Evolutionary conservation across 495 filamentous ascomycete genomes (phyloP), one percentile per base, ranked within the genome.

Genomic region (Penicillium pancosmium): DNA sequence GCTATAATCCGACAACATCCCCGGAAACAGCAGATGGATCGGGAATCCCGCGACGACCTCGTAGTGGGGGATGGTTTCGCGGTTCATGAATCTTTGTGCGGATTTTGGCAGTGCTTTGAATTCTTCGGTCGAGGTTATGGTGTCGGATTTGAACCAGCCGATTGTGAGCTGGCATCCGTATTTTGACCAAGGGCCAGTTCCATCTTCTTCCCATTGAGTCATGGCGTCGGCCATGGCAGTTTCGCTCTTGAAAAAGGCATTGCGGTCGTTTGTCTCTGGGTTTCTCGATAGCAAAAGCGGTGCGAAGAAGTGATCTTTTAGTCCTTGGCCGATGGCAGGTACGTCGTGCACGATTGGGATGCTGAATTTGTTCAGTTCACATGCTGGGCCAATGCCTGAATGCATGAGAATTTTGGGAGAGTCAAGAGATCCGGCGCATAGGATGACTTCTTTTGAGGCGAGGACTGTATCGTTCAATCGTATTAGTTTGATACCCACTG

Each of bases 371-470:
- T 70, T 36, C 0, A 90, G 79, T 27, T 86, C 76, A 0, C 69
- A 61, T 11, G 67, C 64, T 0, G 86, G 83, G 0, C 86, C 86
- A 54, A 90, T 83, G 11, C 86, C 87, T 0, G 83, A 86, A 55
- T 86, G 82, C 80, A 87, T 84, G 0, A 89, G 75, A 51, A 88
- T 78, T 43, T 83, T 80, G 3, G 87, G 86, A 12, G 71, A 73
- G 65, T 88, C 79, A 21, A 87, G 71, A 1, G 85, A 70, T 9
- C 87, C 86, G 15, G 78, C 78, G 1, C 77, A 78, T 9, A 90
- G 67, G 48, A 88, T 80, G 34, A 87, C 78, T 49, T 89, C 86
- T 55, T 80, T 76, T 19, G 70, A 73, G 19, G 84, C 80, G 25
- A 68, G 52, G 56, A 75, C 70, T 69, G 23, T n/a, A 15, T 15